phyloP scores from a whole-genome alignment of 1,284 basidiomycete genomes.

The Cystobasidiaceae sp. region DNA sequence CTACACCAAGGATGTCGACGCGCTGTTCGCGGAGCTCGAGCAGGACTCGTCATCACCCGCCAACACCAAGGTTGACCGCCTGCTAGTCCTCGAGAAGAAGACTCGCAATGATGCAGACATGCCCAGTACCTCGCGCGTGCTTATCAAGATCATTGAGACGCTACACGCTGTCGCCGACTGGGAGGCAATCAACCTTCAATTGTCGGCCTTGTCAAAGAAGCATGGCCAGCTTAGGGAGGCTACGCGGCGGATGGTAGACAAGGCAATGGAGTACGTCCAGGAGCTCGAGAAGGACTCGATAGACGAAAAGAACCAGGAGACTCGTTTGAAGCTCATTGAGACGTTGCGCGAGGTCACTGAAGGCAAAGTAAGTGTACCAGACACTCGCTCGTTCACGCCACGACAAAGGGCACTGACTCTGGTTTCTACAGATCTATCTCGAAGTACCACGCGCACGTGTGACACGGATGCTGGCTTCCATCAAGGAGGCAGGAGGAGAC shows the following conservation, averaged over 20 bases:
- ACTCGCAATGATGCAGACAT: slow-evolving; percentile 94
- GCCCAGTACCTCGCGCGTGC: slow-evolving; percentile 78
- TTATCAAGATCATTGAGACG: slow-evolving; percentile 65
- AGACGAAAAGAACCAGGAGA: slow-evolving; percentile 58
- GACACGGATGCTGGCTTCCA: slow-evolving; percentile 71
- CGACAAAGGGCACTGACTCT: background rate
- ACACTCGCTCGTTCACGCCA: background rate
- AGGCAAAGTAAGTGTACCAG: slow-evolving; percentile 36
- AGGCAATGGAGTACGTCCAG: slow-evolving; percentile 70
- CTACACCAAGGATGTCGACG: slow-evolving; percentile 53
- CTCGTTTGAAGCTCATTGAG: slow-evolving; percentile 81
- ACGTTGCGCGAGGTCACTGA: slow-evolving; percentile 71
- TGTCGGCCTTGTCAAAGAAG: slow-evolving; percentile 80
- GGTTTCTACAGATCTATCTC: slow-evolving; percentile 72
- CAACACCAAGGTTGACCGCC: slow-evolving; percentile 81
- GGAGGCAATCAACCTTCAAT: slow-evolving; percentile 64
- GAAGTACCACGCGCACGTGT: slow-evolving; percentile 95
- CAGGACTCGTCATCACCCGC: slow-evolving; percentile 58
- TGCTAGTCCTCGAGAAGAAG: slow-evolving; percentile 87
- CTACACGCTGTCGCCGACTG: slow-evolving; percentile 68
- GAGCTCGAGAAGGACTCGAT: slow-evolving; percentile 55
- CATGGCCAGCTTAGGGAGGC: slow-evolving; percentile 94
- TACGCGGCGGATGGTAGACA: slow-evolving; percentile 84
- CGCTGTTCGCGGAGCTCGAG: slow-evolving; percentile 50
- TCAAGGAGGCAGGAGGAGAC: slow-evolving; percentile 68